A percentile compares a stretch with the other conserved stretches of the same genome.
phyloP scores from a whole-genome alignment of 352 stramenopile species.

The Aphanomyces cochlioides region DNA sequence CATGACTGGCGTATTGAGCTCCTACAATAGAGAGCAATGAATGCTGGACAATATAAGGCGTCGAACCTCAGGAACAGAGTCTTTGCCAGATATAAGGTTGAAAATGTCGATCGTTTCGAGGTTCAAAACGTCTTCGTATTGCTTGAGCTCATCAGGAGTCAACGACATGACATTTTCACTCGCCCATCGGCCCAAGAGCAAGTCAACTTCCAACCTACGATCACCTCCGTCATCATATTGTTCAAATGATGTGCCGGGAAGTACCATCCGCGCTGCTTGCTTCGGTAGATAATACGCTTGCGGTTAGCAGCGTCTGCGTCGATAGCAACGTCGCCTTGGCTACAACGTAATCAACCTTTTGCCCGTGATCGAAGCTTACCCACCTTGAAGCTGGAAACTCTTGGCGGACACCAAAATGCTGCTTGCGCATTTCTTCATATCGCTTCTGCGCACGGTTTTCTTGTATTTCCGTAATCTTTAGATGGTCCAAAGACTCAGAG shows the following conservation, averaged over 20 bases:
- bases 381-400: constrained; percentile 45
- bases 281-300: constrained; percentile 94
- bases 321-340: constrained; percentile 53
- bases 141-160: constrained; percentile 72
- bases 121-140: constrained; percentile 96
- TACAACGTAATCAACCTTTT: constrained; percentile 29
- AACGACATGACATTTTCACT: constrained; percentile 87
- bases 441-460: constrained; percentile 48
- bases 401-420: constrained; percentile 45
- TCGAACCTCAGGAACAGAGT: constrained; percentile 57
- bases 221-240: neutral
- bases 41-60: neutral
- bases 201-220: constrained; percentile 88
- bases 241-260: neutral
- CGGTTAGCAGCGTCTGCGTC: constrained; percentile 60
- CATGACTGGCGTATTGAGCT: constrained; percentile 84
- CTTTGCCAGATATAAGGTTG: constrained; percentile 93
- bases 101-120: constrained; percentile 98
- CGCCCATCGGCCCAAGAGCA: constrained; percentile 93
- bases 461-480: constrained; percentile 49
- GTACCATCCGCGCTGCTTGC: constrained; percentile 91
- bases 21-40: constrained; percentile 7
- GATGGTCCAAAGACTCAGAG: constrained; percentile 2
- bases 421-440: constrained; percentile 51
- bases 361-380: neutral